These are phyloP conservation scores for Agaricus sinodeliciosus DNA, from an alignment of 768 basidiomycete genomes.

Conservation along the genomic window DNA sequence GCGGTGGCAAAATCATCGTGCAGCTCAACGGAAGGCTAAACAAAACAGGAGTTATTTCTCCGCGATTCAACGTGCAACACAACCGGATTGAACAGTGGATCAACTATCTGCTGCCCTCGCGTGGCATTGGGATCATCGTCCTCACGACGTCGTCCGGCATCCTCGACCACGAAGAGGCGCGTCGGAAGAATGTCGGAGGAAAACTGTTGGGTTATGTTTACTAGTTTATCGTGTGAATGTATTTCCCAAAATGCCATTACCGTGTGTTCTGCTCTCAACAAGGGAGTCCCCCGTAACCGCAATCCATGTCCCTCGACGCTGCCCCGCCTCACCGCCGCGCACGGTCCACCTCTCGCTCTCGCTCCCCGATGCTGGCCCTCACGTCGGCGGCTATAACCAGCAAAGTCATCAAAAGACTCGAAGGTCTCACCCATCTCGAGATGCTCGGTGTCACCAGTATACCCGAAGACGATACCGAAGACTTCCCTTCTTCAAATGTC, in stretches of 20 bases:
- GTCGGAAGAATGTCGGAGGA: slow-evolving; percentile 96
- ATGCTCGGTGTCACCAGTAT: slow-evolving; percentile 17
- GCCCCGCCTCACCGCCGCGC: background rate
- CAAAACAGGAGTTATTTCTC: slow-evolving; percentile 99
- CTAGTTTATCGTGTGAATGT: slow-evolving; percentile 31
- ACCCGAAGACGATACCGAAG: slow-evolving; percentile 24
- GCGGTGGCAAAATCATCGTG: slow-evolving; percentile 95
- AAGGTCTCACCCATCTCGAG: slow-evolving; percentile 37
- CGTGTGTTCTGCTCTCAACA: background rate
- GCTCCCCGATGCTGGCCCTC: background rate
- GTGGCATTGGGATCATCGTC: slow-evolving; percentile 96
- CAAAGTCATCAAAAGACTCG: slow-evolving; percentile 41
- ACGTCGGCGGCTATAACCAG: slow-evolving; percentile 26
- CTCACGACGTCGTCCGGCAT: slow-evolving; percentile 97
- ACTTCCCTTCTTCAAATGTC: slow-evolving; percentile 1
- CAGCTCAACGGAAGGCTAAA: slow-evolving; percentile 98
- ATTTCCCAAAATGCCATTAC: background rate
- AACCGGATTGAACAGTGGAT: slow-evolving; percentile 94
- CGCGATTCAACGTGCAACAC: slow-evolving; percentile 94
- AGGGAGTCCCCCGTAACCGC: background rate
- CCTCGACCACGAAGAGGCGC: slow-evolving; percentile 97
- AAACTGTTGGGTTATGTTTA: slow-evolving; percentile 93
- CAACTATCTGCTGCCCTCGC: slow-evolving; percentile 90
- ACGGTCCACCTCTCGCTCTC: background rate
- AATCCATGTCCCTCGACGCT: background rate